Conservation (phyloP, 2,329 filamentous ascomycete species). For the Botryotinia narcissicola region DNA sequence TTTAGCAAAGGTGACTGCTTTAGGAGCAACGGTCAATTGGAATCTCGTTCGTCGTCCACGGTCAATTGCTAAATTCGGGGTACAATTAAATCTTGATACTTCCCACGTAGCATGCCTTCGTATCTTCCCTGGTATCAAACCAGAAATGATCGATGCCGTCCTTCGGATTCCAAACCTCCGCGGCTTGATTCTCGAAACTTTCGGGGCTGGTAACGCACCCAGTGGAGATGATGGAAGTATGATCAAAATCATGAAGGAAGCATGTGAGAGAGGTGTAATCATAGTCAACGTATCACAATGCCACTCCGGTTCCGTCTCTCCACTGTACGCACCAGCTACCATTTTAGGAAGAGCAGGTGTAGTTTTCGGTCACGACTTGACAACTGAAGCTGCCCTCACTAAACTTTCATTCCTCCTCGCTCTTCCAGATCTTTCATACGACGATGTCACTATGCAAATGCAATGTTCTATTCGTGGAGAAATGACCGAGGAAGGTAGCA, state of each 20-base stretch:
- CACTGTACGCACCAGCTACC: conserved; percentile 58
- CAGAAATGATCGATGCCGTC: conserved; percentile 68
- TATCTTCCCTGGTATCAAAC: conserved; percentile 70
- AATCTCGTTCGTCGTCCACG: conserved; percentile 58
- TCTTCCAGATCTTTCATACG: conserved; percentile 53
- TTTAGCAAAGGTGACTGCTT: conserved; percentile 58
- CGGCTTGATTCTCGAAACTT: conserved; percentile 68
- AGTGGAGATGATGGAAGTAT: conserved; percentile 58
- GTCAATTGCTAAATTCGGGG: conserved; percentile 56
- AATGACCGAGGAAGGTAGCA: conserved; percentile 48
- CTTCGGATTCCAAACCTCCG: conserved; percentile 59
- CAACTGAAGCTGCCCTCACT: conserved; percentile 51
- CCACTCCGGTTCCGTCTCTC: conserved; percentile 52
- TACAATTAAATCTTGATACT: conserved; percentile 61
- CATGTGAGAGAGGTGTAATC: conserved; percentile 64
- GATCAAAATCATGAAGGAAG: conserved; percentile 60
- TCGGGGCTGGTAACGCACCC: conserved; percentile 70
- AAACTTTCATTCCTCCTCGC: conserved; percentile 51
- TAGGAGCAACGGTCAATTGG: conserved; percentile 64
- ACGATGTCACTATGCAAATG: conserved; percentile 62
- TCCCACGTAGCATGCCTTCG: conserved; percentile 67
- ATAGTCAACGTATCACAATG: conserved; percentile 72
- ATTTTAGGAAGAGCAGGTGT: conserved; percentile 65
- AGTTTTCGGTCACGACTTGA: conserved; percentile 67
- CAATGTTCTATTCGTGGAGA: conserved; percentile 62